Conservation (phyloP, 2,329 filamentous ascomycete genomes). For the Penicillium janthinellum region DNA sequence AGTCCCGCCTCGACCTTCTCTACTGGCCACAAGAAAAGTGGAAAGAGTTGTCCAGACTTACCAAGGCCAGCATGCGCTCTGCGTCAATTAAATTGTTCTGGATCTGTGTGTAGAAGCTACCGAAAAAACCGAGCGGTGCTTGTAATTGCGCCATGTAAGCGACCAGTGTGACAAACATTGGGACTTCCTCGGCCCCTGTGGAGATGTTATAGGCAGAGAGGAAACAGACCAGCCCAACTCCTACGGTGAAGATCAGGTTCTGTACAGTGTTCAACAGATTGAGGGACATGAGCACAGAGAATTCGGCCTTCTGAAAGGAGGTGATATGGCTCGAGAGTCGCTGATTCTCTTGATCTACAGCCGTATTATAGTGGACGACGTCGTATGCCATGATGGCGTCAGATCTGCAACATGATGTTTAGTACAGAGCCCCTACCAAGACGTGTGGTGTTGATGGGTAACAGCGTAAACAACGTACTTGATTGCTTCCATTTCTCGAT, state of each 20-base stretch:
- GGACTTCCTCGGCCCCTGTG: background rate
- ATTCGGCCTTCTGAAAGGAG: background rate
- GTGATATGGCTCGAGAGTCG: background rate
- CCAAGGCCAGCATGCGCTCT: conserved; percentile 50
- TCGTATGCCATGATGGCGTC: background rate
- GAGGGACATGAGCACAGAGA: background rate
- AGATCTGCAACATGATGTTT: background rate
- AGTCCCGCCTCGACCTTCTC: background rate
- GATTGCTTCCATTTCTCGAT: background rate
- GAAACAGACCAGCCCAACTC: background rate
- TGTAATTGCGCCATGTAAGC: conserved; percentile 50
- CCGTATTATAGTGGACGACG: background rate
- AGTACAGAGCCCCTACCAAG: background rate
- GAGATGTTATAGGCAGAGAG: background rate
- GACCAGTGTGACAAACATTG: conserved; percentile 62
- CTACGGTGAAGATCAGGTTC: background rate
- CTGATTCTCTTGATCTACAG: background rate
- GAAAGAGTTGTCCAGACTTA: conserved; percentile 46
- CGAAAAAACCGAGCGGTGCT: conserved; percentile 54
- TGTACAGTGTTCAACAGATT: background rate
- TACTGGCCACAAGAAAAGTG: background rate
- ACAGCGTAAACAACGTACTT: background rate
- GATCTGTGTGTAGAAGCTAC: conserved; percentile 39
- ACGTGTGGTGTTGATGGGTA: background rate
- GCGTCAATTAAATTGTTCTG: conserved; percentile 62